Percentiles rank a stretch among this genome's conserved stretches.
Evolutionary conservation across 495 filamentous ascomycete genomes (phyloP).

Genomic region (Podospora pseudocomata): DNA sequence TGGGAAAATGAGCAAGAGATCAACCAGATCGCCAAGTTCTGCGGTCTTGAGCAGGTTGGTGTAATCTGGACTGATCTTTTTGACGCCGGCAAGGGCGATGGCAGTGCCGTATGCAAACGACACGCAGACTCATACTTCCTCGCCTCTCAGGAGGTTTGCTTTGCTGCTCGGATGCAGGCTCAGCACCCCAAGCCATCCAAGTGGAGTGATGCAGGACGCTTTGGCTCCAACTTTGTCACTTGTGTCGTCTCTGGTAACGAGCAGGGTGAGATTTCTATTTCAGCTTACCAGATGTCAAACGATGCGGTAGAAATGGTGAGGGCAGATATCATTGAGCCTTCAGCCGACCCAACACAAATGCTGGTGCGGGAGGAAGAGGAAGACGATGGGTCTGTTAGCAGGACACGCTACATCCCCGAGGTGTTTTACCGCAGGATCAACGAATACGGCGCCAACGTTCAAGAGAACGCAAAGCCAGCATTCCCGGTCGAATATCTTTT

Average conservation of each 20-base stretch:
- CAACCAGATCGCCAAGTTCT: constrained; percentile 74
- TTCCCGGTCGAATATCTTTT: constrained; percentile 97
- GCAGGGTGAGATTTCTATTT: constrained; percentile 79
- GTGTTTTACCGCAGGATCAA: constrained; percentile 96
- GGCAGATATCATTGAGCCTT: constrained; percentile 92
- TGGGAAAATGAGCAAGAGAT: constrained; percentile 87
- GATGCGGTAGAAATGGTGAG: constrained; percentile 95
- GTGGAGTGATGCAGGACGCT: constrained; percentile 93
- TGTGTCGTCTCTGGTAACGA: constrained; percentile 93
- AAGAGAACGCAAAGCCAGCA: constrained; percentile 92
- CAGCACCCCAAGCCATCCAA: constrained; percentile 86
- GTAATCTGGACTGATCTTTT: constrained; percentile 94
- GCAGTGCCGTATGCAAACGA: constrained; percentile 86
- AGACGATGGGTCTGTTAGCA: constrained; percentile 65
- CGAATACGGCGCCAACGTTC: constrained; percentile 92
- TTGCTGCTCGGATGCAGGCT: constrained; percentile 82
- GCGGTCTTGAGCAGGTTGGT: constrained; percentile 85
- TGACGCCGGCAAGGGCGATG: constrained; percentile 75
- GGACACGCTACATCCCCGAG: constrained; percentile 88
- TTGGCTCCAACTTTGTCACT: constrained; percentile 96
- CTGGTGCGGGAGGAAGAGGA: constrained; percentile 90
- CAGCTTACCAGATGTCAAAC: constrained; percentile 91
- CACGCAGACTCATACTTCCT: constrained; percentile 95
- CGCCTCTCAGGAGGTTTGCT: constrained; percentile 86
- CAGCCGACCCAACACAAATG: constrained; percentile 89